Base-by-base conservation (phyloP, 163 green algal species). In the Scenedesmus sp. region DNA sequence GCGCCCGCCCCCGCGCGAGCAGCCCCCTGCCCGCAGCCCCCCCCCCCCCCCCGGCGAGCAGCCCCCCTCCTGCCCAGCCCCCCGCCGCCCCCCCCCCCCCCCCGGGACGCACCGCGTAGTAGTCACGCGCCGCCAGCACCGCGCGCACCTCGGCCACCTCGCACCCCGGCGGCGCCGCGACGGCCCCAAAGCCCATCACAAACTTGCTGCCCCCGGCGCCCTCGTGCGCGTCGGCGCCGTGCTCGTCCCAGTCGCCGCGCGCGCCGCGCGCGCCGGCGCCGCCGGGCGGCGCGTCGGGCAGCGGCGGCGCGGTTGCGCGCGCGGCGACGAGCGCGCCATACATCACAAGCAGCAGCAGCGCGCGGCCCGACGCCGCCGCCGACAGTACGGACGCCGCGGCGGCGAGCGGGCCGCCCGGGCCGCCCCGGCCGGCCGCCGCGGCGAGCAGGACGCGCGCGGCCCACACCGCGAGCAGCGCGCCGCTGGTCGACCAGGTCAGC, bases 91-190 rank as follows among this genome's bases (percentile, higher is more conserved):
- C 10, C n/a, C 53, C 56, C 1, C 56, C 31, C n/a, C 56, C 36
- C 24, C 20, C 36, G 17, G 4, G 14, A 44, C 39, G 15, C 39
- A 74, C 65, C 65, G 60, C 26, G 28, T 74, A 74, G 65, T 74
- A 74, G 65, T 63, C 54, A 5, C 54, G 31, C 17, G 65, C 65
- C 47, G 29, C 17, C 65, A 74, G 47, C 48, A 45, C 47, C n/a
- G 17, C 2, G 36, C 31, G 60, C 5, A 74, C 65, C 9, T 34
- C 18, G 5, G 53, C 65, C 47, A 74, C 65, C 14, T 31, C 29
- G 36, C 65, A 74, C 17, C 65, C 65, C 36, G 54, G 42, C 54
- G 63, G 63, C 36, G 58, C 63, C 15, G 42, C 36, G 42, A 72
- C 22, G 10, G 39, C 28, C 20, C 63, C 63, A 42, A 72, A 72